Evolutionary conservation across 495 filamentous ascomycete species (phyloP), one percentile per base, ranked within the genome.

Genomic region (Parathielavia appendiculata): DNA sequence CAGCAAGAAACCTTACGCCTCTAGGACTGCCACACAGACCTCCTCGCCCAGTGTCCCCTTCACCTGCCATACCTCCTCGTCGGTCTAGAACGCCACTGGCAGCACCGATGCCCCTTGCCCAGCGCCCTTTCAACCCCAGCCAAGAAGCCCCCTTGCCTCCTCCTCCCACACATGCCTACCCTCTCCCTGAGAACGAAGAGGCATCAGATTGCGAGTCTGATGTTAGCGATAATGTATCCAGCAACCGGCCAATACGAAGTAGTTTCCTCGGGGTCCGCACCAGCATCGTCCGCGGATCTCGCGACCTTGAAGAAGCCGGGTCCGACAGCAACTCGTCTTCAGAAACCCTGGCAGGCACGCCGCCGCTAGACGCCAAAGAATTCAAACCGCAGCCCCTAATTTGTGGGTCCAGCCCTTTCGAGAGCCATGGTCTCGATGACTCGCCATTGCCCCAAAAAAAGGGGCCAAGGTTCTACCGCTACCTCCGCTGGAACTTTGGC

Each of bases 401-500:
- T 12, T 54, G 54, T 6, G 54, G 49, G 1, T 22, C 23, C 11
- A 59, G 65, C 47, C 55, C 49, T 11, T 50, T 66, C 7, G 41
- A 23, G 13, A 51, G 26, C 23, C 58, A 67, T 30, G 58, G 62
- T 20, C 58, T 64, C 36, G 45, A 56, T 20, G 22, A 14, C 8
- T 53, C 56, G 0, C 67, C 69, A 1, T 22, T 72, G 11, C 69
- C 69, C 0, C 63, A 61, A 5, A 72, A 72, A 46, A 62, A 63
- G 19, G 67, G 69, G 1, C 56, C 60, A 19, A 58, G 65, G 1
- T n/a, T 63, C 16, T 72, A 70, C 55, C 66, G 69, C 1, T 66
- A 66, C 59, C 56, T 70, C 11, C 56, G 69, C 22, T 70, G 66
- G 66, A 70, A 69, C 59, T 72, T 72, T 54, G 64, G 68, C 30